Evolutionary conservation across 129 eudicot genomes (phyloP).

Genomic region (Centaurea solstitialis): DNA sequence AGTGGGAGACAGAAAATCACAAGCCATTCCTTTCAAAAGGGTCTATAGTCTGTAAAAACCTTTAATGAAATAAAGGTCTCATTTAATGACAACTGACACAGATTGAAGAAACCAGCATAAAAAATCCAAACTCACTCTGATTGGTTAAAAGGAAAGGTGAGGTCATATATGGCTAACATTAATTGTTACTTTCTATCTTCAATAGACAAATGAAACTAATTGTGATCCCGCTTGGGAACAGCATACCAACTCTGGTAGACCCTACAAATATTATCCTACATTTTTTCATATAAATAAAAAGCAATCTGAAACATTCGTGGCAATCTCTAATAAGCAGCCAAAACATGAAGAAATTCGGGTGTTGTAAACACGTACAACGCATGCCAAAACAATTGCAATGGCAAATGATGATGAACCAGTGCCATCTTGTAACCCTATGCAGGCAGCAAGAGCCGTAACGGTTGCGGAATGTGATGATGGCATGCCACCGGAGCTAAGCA

Average conservation of each 20-base stretch:
- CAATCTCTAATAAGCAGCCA: constrained; percentile 9
- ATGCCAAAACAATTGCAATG: constrained; percentile 83
- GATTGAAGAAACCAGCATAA: constrained; percentile 6
- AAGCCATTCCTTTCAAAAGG: not conserved
- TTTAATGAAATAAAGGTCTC: not conserved
- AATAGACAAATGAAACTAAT: not conserved
- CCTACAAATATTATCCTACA: constrained; percentile 5
- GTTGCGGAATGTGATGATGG: constrained; percentile 98
- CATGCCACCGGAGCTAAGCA: constrained; percentile 94
- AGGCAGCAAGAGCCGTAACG: constrained; percentile 76
- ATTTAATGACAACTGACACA: not conserved
- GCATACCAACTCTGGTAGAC: constrained; percentile 6
- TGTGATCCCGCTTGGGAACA: constrained; percentile 1
- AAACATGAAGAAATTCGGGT: constrained; percentile 46
- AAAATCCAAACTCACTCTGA: not conserved
- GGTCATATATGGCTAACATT: not conserved
- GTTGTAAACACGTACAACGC: constrained; percentile 71
- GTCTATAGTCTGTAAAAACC: not conserved
- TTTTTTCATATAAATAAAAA: constrained; percentile 6
- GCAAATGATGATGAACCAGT: constrained; percentile 68
- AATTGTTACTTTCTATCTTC: not conserved
- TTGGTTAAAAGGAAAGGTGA: not conserved
- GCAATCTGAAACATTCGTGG: not conserved
- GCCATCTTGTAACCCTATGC: constrained; percentile 81
- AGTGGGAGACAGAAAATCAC: not conserved